phyloP scores from a whole-genome alignment of 768 basidiomycete genomes.

The Leucosporidium yakuticum region DNA sequence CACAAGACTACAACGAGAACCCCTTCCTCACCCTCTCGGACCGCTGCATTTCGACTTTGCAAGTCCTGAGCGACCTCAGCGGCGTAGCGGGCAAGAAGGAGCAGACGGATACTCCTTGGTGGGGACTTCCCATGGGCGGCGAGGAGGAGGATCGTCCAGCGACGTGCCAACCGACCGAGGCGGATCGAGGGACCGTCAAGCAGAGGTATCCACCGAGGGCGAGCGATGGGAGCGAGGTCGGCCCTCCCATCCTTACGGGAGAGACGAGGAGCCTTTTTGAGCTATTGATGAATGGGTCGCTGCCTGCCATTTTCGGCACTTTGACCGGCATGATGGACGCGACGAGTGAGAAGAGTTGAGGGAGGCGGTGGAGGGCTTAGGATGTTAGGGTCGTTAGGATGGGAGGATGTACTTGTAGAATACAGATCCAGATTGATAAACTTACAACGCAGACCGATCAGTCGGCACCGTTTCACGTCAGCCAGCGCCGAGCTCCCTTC shows the following conservation, averaged over 20 bases:
- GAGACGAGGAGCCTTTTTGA: slow-evolving; percentile 20
- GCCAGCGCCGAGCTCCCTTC: too few relatives aligned
- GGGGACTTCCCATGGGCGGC: slow-evolving; percentile 17
- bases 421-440: too few relatives aligned
- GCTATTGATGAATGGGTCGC: neutral
- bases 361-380: too few relatives aligned
- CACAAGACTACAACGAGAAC: slow-evolving; percentile 26
- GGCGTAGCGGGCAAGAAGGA: slow-evolving; percentile 1
- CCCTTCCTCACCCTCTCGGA: slow-evolving; percentile 41
- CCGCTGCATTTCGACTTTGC: slow-evolving; percentile 42
- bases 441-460: too few relatives aligned
- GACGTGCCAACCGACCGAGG: neutral
- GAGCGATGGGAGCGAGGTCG: neutral
- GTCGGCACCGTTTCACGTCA: too few relatives aligned
- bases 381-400: too few relatives aligned
- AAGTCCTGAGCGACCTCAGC: slow-evolving; percentile 22
- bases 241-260: slow-evolving; percentile 21
- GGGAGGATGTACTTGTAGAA: too few relatives aligned
- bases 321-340: slow-evolving; percentile 11
- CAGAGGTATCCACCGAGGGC: neutral
- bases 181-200: slow-evolving; percentile 3
- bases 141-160: neutral
- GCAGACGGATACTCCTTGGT: slow-evolving; percentile 27
- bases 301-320: neutral
- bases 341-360: neutral